Evolutionary conservation across 140 eudicot species (phyloP).

Genomic region (Erigeron philadelphicus): DNA sequence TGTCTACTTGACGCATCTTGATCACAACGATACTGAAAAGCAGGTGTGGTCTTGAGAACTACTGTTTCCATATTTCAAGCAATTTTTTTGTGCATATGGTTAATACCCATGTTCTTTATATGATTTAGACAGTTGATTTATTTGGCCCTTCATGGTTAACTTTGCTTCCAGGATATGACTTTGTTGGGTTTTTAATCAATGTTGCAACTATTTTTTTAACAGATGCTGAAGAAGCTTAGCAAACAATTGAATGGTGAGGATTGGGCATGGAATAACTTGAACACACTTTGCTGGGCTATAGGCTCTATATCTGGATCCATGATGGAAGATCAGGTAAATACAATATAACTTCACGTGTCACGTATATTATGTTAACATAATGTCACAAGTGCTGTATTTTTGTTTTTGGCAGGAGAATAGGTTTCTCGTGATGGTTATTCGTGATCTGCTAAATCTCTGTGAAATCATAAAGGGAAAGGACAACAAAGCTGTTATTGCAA

Average conservation of each 20-base stretch:
- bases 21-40: conserved; percentile 93
- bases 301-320: conserved; percentile 96
- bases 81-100: background rate
- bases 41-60: conserved; percentile 48
- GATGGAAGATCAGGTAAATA: conserved; percentile 82
- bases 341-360: background rate
- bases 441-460: conserved; percentile 90
- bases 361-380: conserved; percentile 4
- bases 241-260: conserved; percentile 87
- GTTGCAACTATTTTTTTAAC: background rate
- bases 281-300: conserved; percentile 93
- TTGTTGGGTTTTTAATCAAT: no score
- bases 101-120: background rate
- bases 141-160: conserved; percentile 3
- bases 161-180: background rate
- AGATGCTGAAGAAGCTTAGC: conserved; percentile 82
- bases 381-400: conserved; percentile 2
- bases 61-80: conserved; percentile 6
- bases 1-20: conserved; percentile 90
- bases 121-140: background rate
- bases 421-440: conserved; percentile 96
- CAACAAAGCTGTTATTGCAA: conserved; percentile 97
- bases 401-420: conserved; percentile 73
- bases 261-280: conserved; percentile 94
- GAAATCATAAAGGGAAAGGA: conserved; percentile 95